Conservation (phyloP, 2,329 filamentous ascomycete species). For the Cladophialophora exuberans region DNA sequence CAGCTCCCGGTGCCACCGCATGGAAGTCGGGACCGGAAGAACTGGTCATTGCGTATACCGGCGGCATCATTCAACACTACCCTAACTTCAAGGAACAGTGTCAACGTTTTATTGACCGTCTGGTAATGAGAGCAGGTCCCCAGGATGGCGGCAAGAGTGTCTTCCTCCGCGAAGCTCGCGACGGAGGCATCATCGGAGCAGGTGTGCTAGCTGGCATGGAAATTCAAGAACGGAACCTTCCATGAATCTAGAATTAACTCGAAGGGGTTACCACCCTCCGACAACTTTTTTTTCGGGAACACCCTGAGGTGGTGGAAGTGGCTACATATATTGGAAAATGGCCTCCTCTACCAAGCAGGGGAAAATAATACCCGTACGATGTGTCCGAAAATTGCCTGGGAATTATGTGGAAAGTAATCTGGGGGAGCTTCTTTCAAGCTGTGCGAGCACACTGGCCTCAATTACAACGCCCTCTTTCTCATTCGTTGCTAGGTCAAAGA, state of each 20-base stretch:
- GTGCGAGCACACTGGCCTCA: too few species aligned
- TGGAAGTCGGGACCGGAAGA: constrained; percentile 54
- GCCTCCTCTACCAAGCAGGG: too few species aligned
- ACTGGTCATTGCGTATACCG: constrained; percentile 77
- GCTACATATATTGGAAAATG: too few species aligned
- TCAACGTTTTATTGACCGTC: constrained; percentile 66
- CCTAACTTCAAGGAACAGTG: constrained; percentile 73
- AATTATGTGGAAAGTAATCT: too few species aligned
- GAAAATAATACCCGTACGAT: too few species aligned
- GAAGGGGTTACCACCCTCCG: too few species aligned
- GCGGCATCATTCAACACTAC: constrained; percentile 78
- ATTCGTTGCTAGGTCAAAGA: too few species aligned
- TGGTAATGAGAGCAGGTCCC: constrained; percentile 51
- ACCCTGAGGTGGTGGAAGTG: too few species aligned
- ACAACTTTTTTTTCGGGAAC: too few species aligned
- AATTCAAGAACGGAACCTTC: constrained; percentile 5
- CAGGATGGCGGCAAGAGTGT: constrained; percentile 53
- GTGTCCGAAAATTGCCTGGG: too few species aligned
- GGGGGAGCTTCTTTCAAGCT: too few species aligned
- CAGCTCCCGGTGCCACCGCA: constrained; percentile 31
- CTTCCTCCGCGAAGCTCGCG: constrained; percentile 55
- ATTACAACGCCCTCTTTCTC: too few species aligned
- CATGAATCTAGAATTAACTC: neutral
- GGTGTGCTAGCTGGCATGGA: constrained; percentile 57
- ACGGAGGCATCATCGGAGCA: constrained; percentile 61